Evolutionary conservation across 257 asterid species (phyloP).

Genomic region (Solanum gracilifrons): DNA sequence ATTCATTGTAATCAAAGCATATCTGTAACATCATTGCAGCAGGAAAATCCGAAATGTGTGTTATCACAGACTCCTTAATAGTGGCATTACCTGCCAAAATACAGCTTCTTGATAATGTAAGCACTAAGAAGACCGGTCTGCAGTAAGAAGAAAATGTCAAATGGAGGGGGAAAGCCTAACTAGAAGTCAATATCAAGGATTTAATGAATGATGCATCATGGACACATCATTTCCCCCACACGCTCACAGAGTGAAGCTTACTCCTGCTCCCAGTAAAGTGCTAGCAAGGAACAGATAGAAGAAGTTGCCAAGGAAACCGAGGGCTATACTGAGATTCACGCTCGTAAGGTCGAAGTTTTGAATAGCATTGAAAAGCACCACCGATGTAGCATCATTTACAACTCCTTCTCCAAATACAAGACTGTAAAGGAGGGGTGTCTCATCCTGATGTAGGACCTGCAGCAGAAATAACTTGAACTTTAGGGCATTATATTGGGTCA

Average conservation of each 20-base stretch:
- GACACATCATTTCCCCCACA: neutral
- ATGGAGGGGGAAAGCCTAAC: neutral
- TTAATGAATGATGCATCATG: neutral
- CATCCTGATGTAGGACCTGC: constrained; percentile 40
- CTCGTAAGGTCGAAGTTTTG: constrained; percentile 24
- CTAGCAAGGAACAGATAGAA: constrained; percentile 29
- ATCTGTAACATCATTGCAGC: neutral
- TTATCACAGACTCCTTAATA: neutral
- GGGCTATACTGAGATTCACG: constrained; percentile 6
- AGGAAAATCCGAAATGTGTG: neutral
- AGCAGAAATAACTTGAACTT: neutral
- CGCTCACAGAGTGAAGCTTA: constrained; percentile 3
- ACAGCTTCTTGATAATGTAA: constrained; percentile 29
- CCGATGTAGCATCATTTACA: constrained; percentile 43
- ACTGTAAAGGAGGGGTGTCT: constrained; percentile 42
- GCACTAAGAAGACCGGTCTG: constrained; percentile 42
- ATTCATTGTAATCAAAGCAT: neutral
- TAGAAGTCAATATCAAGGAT: neutral
- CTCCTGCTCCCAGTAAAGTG: constrained; percentile 30
- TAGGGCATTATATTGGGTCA: neutral
- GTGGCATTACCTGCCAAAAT: constrained; percentile 24
- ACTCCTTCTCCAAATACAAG: constrained; percentile 43
- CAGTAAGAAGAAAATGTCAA: constrained; percentile 4
- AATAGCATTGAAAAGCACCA: constrained; percentile 42
- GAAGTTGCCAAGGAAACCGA: constrained; percentile 25